These are phyloP conservation scores for Aspergillus fructus DNA, from an alignment of 2,329 filamentous ascomycete genomes.

Conservation along the genomic window DNA sequence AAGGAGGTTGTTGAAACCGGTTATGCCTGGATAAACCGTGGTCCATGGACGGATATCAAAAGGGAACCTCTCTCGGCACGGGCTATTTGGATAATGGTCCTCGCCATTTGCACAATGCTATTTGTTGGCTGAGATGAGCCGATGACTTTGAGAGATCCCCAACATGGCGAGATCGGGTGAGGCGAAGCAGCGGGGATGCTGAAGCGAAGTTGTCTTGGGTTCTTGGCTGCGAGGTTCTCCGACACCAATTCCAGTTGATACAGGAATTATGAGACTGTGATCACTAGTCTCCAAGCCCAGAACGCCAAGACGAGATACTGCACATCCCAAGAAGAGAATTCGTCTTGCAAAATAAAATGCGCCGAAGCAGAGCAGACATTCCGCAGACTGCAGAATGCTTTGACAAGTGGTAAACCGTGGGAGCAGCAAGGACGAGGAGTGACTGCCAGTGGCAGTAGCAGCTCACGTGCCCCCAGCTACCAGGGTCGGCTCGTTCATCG, in stretches of 20 bases:
- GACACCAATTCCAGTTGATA: not conserved
- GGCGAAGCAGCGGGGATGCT: not conserved
- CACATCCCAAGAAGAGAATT: not conserved
- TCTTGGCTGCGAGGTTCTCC: constrained; percentile 1
- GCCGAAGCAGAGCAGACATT: not conserved
- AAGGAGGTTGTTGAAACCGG: not conserved
- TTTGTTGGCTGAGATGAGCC: not conserved
- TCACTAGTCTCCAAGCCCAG: not conserved
- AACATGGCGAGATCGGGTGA: not conserved
- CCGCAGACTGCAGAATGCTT: not conserved
- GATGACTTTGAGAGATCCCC: not conserved
- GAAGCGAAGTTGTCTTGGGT: not conserved
- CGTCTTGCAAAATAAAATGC: not conserved
- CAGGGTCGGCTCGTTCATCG: not conserved
- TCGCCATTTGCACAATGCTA: not conserved
- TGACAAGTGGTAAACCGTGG: not conserved
- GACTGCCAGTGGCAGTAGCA: not conserved
- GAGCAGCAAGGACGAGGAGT: not conserved
- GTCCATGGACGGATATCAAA: not conserved
- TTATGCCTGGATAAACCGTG: not conserved
- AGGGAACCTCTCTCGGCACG: not conserved
- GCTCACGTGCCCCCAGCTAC: constrained; percentile 9
- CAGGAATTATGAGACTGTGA: not conserved
- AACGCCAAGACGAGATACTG: not conserved
- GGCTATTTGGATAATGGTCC: not conserved